phyloP scores from a whole-genome alignment of 2,329 filamentous ascomycete genomes.

The Lizonia empirigonia region DNA sequence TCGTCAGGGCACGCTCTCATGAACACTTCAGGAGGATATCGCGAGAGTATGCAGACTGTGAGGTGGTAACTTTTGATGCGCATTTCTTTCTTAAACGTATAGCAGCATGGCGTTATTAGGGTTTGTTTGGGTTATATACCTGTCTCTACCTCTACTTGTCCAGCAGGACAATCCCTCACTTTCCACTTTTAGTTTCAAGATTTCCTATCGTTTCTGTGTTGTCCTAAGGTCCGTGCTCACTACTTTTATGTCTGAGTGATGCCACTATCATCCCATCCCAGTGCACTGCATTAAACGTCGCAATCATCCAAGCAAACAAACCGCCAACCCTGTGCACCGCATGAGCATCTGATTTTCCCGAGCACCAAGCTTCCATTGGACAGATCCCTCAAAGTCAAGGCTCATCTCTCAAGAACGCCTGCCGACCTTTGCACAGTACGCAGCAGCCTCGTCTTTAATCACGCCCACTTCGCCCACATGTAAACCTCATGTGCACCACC shows the following conservation, averaged over 20 bases:
- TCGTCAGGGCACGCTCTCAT: slow-evolving; percentile 38
- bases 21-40: background rate
- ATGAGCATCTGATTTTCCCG: background rate
- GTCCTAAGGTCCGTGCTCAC: too few species aligned
- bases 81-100: background rate
- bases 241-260: background rate
- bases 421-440: background rate
- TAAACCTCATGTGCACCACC: too few species aligned
- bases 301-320: background rate
- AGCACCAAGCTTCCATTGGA: too few species aligned
- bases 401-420: background rate
- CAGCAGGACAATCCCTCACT: background rate
- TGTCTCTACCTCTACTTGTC: background rate
- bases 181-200: background rate
- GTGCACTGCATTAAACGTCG: too few species aligned
- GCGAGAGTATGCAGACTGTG: too few species aligned
- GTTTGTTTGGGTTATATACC: background rate
- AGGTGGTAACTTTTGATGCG: background rate
- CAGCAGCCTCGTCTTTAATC: background rate
- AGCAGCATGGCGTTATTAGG: slow-evolving; percentile 4
- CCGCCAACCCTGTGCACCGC: background rate
- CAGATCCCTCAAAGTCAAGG: background rate
- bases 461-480: background rate
- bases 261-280: background rate
- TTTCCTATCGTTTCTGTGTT: background rate